Evolutionary conservation across 2,329 filamentous ascomycete genomes (phyloP), one percentile per base, ranked within the genome.

Genomic region (Calonectria fujianensis): DNA sequence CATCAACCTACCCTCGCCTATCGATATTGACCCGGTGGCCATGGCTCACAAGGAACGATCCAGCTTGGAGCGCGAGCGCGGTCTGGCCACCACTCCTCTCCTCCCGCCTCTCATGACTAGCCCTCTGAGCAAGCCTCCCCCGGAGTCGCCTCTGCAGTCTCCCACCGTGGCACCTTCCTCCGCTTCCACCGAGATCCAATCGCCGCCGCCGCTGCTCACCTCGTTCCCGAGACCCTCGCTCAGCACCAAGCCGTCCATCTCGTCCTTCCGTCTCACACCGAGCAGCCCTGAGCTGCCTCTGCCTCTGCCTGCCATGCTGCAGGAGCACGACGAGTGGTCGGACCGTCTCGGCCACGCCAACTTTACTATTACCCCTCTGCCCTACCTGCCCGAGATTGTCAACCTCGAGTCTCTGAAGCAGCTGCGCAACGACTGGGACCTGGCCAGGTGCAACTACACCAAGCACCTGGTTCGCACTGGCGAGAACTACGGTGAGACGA

Each of bases 401-500:
- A 92, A 94, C 77, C 82, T 93, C 13, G 88, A 90, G 6, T 83
- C 87, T 1, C 85, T 91, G 32, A 90, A 90, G 41, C 90, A 92
- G 81, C 89, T 98, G 66, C 92, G 94, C 67, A 89, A 91, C 9
- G 94, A 97, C 81, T 98, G 96, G 96, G 93, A 96, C 80, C 86
- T 91, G 41, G 96, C 96, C 35, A 91, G 95, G 65, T 91, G 91
- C 83, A 97, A 98, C 83, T 98, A 96, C 86, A 94, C 94, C 78
- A 96, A 96, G 84, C 96, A 98, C 81, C 91, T 97, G 27, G 94
- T 95, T 14, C 94, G 95, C 73, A 97, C 95, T 0, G 94, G 94
- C 71, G 96, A 98, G 85, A 95, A 98, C 85, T 98, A 98, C 80
- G 96, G 96, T 20, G 89, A 93, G 41, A 98, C 95, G 0, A 98